phyloP scores from a whole-genome alignment of 2,329 filamentous ascomycete genomes.

The Sclerotiophoma versabilis region DNA sequence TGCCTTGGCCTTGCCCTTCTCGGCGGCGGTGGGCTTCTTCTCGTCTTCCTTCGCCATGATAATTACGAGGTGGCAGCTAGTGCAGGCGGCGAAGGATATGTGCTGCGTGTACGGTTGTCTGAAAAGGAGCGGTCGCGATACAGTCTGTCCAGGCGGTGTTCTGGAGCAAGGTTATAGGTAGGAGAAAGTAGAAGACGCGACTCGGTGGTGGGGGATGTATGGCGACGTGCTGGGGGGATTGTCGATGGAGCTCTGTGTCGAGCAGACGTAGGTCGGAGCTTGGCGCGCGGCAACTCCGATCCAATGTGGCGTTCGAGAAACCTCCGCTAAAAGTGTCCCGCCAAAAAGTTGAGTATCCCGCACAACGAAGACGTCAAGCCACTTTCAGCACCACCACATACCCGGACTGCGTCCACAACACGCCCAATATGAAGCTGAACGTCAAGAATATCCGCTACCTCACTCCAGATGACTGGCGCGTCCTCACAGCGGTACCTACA shows the following conservation, averaged over 20 bases:
- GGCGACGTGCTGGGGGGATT: slow-evolving; percentile 27
- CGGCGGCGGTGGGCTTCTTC: slow-evolving; percentile 78
- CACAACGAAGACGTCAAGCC: not conserved
- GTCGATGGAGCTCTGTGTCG: slow-evolving; percentile 41
- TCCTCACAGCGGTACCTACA: slow-evolving; percentile 79
- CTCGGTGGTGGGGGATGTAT: slow-evolving; percentile 22
- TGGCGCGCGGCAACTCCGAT: slow-evolving; percentile 11
- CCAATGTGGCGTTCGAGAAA: slow-evolving; percentile 26
- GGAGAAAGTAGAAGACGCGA: slow-evolving; percentile 9
- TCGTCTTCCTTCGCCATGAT: slow-evolving; percentile 94
- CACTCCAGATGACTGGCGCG: slow-evolving; percentile 90
- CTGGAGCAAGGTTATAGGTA: slow-evolving; percentile 5
- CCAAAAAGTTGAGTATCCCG: slow-evolving; percentile 14
- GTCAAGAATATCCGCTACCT: slow-evolving; percentile 93
- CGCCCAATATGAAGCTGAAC: slow-evolving; percentile 82
- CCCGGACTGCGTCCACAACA: slow-evolving; percentile 1
- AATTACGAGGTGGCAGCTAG: slow-evolving; percentile 47
- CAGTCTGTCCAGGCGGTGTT: not conserved
- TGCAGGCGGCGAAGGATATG: slow-evolving; percentile 43
- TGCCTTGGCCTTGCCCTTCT: slow-evolving; percentile 97
- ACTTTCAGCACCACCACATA: slow-evolving; percentile 12
- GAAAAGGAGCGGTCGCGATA: slow-evolving; percentile 22
- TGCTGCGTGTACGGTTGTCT: slow-evolving; percentile 10
- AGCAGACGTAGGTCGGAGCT: slow-evolving; percentile 19
- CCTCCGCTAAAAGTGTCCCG: slow-evolving; percentile 33